Percentiles rank a stretch among this genome's conserved stretches.
Conservation (phyloP, 2,329 filamentous ascomycete species). For the Penicillium griseofulvum region DNA sequence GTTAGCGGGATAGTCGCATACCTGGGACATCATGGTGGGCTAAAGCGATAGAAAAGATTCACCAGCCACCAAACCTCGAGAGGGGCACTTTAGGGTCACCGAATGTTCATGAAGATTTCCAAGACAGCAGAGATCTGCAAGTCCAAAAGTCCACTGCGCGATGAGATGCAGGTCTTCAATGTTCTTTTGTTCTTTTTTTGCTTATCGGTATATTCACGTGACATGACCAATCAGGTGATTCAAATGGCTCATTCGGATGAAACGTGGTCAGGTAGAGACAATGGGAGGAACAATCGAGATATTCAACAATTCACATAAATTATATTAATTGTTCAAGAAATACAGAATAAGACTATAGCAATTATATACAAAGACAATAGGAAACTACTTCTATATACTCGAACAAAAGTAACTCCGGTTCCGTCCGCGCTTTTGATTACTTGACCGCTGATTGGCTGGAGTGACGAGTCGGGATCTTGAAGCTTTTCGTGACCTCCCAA, state of each 20-base stretch:
- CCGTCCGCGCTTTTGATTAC: slow-evolving; percentile 28
- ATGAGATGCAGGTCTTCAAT: slow-evolving; percentile 5
- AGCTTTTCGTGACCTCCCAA: slow-evolving; percentile 42
- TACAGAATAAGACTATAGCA: not conserved
- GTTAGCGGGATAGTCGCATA: slow-evolving; percentile 41
- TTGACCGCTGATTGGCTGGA: slow-evolving; percentile 6
- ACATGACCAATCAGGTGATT: slow-evolving; percentile 13
- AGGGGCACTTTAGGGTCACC: slow-evolving; percentile 70
- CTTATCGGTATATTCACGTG: slow-evolving; percentile 28
- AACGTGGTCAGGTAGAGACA: not conserved
- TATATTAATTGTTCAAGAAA: not conserved
- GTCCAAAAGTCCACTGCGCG: slow-evolving; percentile 1
- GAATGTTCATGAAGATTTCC: slow-evolving; percentile 34
- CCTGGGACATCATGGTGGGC: slow-evolving; percentile 52
- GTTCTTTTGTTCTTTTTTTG: slow-evolving; percentile 23
- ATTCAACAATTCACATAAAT: no score
- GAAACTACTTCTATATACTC: not conserved
- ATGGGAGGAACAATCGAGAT: not conserved
- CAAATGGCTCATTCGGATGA: not conserved
- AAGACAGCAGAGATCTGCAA: not conserved
- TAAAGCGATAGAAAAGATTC: slow-evolving; percentile 69
- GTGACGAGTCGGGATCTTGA: slow-evolving; percentile 38
- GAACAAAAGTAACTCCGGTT: slow-evolving; percentile 34
- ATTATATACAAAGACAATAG: not conserved
- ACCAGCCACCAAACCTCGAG: slow-evolving; percentile 67